phyloP scores from a whole-genome alignment of 352 stramenopile species.

The Phytophthora pini region DNA sequence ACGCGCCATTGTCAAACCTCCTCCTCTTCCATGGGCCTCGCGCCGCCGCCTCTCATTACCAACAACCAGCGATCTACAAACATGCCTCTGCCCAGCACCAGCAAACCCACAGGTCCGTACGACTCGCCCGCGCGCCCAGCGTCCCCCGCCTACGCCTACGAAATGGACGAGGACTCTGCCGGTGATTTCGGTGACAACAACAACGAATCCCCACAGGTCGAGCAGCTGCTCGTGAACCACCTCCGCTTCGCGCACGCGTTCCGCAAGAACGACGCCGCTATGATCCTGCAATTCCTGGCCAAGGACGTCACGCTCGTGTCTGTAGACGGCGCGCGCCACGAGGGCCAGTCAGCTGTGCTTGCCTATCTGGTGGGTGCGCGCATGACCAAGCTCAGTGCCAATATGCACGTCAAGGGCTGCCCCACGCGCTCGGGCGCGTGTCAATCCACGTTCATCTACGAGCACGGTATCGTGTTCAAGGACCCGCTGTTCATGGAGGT shows the following conservation, averaged over 20 bases:
- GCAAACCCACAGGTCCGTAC: slow-evolving; percentile 5
- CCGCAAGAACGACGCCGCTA: slow-evolving; percentile 77
- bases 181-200: slow-evolving; percentile 21
- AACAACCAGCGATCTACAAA: background rate
- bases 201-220: slow-evolving; percentile 28
- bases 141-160: slow-evolving; percentile 25
- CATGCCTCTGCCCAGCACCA: slow-evolving; percentile 22
- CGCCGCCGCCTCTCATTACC: slow-evolving; percentile 9
- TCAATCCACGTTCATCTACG: slow-evolving; percentile 80
- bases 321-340: slow-evolving; percentile 47
- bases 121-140: slow-evolving; percentile 23
- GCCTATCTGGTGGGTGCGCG: slow-evolving; percentile 69
- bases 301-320: slow-evolving; percentile 64
- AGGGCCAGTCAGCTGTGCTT: slow-evolving; percentile 71
- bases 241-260: slow-evolving; percentile 69
- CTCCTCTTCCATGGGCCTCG: slow-evolving; percentile 27
- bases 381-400: slow-evolving; percentile 75
- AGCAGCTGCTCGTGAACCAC: slow-evolving; percentile 66
- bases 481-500: slow-evolving; percentile 74
- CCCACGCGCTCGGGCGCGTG: slow-evolving; percentile 50
- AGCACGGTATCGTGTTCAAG: slow-evolving; percentile 76
- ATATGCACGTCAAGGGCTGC: slow-evolving; percentile 69
- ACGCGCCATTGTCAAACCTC: slow-evolving; percentile 20
- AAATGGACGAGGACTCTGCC: slow-evolving; percentile 12
- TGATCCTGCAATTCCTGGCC: slow-evolving; percentile 70